Conservation (phyloP, 495 filamentous ascomycete genomes). For the Neurospora terricola region DNA sequence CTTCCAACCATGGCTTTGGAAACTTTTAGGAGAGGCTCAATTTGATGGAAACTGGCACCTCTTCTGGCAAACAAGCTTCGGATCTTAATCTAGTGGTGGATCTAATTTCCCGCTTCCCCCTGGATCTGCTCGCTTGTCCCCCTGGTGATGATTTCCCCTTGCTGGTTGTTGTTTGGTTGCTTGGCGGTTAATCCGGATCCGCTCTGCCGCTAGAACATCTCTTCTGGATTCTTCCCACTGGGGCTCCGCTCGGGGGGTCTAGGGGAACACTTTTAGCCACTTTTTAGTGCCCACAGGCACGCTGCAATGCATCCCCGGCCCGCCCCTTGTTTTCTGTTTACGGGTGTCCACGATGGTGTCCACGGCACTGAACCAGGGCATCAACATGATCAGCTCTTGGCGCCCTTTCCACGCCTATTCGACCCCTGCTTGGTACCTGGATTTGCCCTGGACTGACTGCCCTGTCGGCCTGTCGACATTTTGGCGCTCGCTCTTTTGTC, state of each 20-base stretch:
- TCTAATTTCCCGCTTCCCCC: background rate
- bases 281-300: background rate
- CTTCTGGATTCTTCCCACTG: background rate
- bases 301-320: background rate
- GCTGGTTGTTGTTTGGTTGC: background rate
- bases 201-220: background rate
- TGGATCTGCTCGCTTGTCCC: background rate
- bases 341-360: background rate
- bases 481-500: background rate
- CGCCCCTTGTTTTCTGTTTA: background rate
- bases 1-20: background rate
- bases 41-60: background rate
- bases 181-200: background rate
- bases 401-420: background rate
- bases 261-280: background rate
- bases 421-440: background rate
- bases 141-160: background rate
- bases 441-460: background rate
- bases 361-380: background rate
- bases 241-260: background rate
- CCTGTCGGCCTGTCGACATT: background rate
- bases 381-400: background rate
- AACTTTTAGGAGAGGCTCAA: background rate
- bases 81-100: background rate
- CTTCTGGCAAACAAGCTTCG: background rate